Evolutionary conservation across 2,329 filamentous ascomycete genomes (phyloP), one percentile per base, ranked within the genome.

Genomic region (Fusarium setosum): DNA sequence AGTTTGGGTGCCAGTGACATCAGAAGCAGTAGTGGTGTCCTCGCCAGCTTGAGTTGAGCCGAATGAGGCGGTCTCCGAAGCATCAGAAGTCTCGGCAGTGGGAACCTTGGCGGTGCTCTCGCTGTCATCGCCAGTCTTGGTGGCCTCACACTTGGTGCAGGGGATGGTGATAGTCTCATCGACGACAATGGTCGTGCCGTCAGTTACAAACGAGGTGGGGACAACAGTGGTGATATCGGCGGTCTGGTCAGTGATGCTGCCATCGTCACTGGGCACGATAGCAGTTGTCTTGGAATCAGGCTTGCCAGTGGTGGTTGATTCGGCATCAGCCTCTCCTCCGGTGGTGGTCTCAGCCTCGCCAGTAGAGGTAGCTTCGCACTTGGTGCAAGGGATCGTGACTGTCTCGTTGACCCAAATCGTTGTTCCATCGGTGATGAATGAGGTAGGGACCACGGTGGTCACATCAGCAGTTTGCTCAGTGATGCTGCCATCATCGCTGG

Each of bases 321-420:
- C 18, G 31, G 37, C 32, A 55, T 41, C 56, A 45, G 48, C 29
- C 26, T 29, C 26, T 8, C 26, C 26, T 8, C 63, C 59, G 15
- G 60, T 63, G 38, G 61, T 57, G 13, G 67, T n/a, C n/a, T n/a
- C n/a, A n/a, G n/a, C 63, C 41, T 55, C 57, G 31, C 64, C 59
- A 20, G 49, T 32, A 13, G 54, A 20, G 18, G 61, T 48, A 17
- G 54, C 65, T 26, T 44, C 35, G 31, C 66, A 65, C 50, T 52
- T 57, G 21, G 66, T 64, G 59, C 67, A 69, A n/a, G 67, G 68
- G 6, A 69, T 64, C 8, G 62, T 64, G 21, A 66, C 47, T 23
- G 68, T 67, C 44, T 61, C 60, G 10, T 65, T 57, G n/a, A 69
- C 63, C 7, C 44, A 68, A 45, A 68, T 57, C n/a, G 68, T 69